Evolutionary conservation across 352 stramenopile genomes (phyloP).

Genomic region (Plasmopara viticola): DNA sequence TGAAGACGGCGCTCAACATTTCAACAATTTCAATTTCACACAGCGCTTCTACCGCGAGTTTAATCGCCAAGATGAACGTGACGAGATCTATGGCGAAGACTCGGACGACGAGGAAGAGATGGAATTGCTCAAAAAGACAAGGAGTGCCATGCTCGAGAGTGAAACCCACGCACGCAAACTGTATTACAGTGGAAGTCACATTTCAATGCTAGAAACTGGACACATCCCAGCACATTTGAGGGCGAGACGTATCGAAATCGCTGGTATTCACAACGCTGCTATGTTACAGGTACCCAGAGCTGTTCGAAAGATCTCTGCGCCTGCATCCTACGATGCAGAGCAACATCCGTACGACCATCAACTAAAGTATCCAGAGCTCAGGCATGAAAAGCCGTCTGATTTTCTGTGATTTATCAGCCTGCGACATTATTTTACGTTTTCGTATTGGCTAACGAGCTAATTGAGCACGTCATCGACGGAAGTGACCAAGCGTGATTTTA

Average conservation of each 20-base stretch:
- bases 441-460: background rate
- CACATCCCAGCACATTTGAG: conserved; percentile 27
- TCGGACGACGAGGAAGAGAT: conserved; percentile 51
- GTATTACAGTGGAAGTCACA: conserved; percentile 36
- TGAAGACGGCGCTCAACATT: conserved; percentile 17
- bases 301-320: conserved; percentile 7
- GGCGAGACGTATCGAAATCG: conserved; percentile 56
- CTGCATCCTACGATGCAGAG: conserved; percentile 5
- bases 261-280: conserved; percentile 26
- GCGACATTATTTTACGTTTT: background rate
- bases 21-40: conserved; percentile 30
- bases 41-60: conserved; percentile 35
- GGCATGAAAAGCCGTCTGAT: background rate
- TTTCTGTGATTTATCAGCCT: background rate
- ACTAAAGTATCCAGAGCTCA: conserved; percentile 7
- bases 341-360: conserved; percentile 12
- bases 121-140: conserved; percentile 46
- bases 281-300: conserved; percentile 1
- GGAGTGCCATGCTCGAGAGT: conserved; percentile 43
- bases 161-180: conserved; percentile 40
- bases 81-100: conserved; percentile 21
- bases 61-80: conserved; percentile 15
- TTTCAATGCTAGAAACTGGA: conserved; percentile 28
- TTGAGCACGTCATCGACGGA: background rate
- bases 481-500: background rate